Conservation (phyloP, 352 stramenopile genomes). For the Phytophthora meadii region DNA sequence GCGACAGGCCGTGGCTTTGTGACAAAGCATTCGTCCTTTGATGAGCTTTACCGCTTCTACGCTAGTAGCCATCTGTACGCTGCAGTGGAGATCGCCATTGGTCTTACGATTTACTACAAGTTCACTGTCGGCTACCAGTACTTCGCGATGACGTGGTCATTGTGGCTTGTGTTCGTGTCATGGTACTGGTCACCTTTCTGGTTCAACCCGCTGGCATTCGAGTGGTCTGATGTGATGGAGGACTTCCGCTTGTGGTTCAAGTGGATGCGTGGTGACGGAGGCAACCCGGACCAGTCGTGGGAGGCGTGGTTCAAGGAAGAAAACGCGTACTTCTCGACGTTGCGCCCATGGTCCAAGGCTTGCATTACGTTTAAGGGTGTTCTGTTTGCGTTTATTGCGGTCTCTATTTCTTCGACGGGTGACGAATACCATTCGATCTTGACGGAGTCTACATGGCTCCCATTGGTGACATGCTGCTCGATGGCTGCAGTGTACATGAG, state of each 20-base stretch:
- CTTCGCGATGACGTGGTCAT: constrained; percentile 96
- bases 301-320: constrained; percentile 97
- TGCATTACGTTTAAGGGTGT: constrained; percentile 91
- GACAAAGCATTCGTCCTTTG: constrained; percentile 98
- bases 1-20: constrained; percentile 98
- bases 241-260: constrained; percentile 93
- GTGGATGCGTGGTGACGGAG: constrained; percentile 94
- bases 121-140: constrained; percentile 96
- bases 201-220: constrained; percentile 98
- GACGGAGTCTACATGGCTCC: constrained; percentile 60
- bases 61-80: constrained; percentile 98
- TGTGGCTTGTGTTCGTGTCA: constrained; percentile 93
- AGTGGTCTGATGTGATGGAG: constrained; percentile 94
- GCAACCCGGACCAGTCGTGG: constrained; percentile 95
- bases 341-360: constrained; percentile 91
- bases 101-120: constrained; percentile 94
- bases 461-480: constrained; percentile 58
- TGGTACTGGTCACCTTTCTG: constrained; percentile 96
- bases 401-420: constrained; percentile 84
- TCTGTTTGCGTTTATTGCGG: constrained; percentile 88
- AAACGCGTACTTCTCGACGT: constrained; percentile 92
- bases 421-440: constrained; percentile 76
- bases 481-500: constrained; percentile 69
- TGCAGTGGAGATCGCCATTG: constrained; percentile 91
- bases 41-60: constrained; percentile 99